A percentile compares a stretch with the other conserved stretches of the same genome.
phyloP scores from a whole-genome alignment of 805 yeast species.

The Komagataella pseudopastoris region DNA sequence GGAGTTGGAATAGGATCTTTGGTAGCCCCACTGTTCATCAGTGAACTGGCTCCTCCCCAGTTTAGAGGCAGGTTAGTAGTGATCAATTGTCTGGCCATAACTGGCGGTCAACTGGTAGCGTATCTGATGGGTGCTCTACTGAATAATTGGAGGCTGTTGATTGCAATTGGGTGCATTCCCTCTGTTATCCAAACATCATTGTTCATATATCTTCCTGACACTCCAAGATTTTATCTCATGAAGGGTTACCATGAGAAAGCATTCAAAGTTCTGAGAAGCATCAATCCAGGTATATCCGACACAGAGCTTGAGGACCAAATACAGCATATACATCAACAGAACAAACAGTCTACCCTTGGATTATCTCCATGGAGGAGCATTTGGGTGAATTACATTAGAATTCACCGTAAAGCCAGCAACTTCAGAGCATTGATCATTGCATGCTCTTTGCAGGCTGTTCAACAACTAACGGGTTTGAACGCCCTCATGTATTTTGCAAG shows the following conservation, averaged over 20 bases:
- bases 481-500: slow-evolving; percentile 92
- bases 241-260: slow-evolving; percentile 19
- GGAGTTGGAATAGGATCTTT: slow-evolving; percentile 68
- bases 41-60: slow-evolving; percentile 64
- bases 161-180: slow-evolving; percentile 48
- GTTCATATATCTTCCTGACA: slow-evolving; percentile 9
- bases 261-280: not conserved
- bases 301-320: not conserved
- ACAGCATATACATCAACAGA: slow-evolving; percentile 22
- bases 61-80: slow-evolving; percentile 39
- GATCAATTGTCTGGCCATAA: slow-evolving; percentile 57
- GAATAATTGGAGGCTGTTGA: slow-evolving; percentile 50
- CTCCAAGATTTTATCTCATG: slow-evolving; percentile 31
- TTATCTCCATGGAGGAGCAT: slow-evolving; percentile 31
- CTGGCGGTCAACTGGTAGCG: slow-evolving; percentile 39
- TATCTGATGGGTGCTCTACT: slow-evolving; percentile 48
- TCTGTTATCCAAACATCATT: slow-evolving; percentile 4
- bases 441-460: slow-evolving; percentile 91
- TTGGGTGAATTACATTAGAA: slow-evolving; percentile 45
- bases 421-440: slow-evolving; percentile 82
- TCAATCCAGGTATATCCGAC: not conserved
- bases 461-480: slow-evolving; percentile 94
- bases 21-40: slow-evolving; percentile 54
- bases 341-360: slow-evolving; percentile 34
- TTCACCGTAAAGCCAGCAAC: slow-evolving; percentile 63